phyloP scores from a whole-genome alignment of 2,329 filamentous ascomycete species.

The Hypoxylon sp. region DNA sequence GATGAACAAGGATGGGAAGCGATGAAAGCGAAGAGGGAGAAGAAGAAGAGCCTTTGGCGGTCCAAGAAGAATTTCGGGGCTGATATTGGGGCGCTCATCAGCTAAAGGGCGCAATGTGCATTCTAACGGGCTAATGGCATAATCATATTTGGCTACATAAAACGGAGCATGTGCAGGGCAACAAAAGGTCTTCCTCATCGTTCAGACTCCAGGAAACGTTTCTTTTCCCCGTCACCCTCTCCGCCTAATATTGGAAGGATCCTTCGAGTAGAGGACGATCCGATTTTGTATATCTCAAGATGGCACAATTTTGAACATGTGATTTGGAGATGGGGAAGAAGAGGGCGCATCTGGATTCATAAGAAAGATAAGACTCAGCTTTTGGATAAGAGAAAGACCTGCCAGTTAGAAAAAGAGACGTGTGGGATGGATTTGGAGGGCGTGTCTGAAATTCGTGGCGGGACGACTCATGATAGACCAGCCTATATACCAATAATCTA shows the following conservation, averaged over 20 bases:
- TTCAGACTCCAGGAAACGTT: constrained; percentile 10
- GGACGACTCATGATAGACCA: constrained; percentile 51
- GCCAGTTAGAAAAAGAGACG: constrained; percentile 39
- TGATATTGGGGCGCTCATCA: constrained; percentile 66
- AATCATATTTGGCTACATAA: constrained; percentile 47
- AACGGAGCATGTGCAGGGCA: no score
- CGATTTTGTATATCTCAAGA: constrained; percentile 41
- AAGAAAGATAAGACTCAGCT: constrained; percentile 36
- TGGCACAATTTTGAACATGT: constrained; percentile 23
- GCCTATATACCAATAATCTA: constrained; percentile 54
- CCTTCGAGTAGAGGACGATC: constrained; percentile 14
- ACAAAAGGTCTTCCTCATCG: constrained; percentile 20
- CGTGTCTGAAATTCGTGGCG: constrained; percentile 39
- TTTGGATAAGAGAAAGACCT: constrained; percentile 42
- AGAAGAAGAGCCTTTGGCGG: constrained; percentile 77
- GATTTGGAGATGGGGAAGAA: constrained; percentile 30
- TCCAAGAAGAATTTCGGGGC: constrained; percentile 69
- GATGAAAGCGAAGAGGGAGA: constrained; percentile 77
- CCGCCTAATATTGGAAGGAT: constrained; percentile 23
- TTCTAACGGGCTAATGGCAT: constrained; percentile 41
- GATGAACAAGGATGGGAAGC: constrained; percentile 79
- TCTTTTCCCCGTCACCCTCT: constrained; percentile 14
- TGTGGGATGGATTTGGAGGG: constrained; percentile 29
- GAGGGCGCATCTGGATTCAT: constrained; percentile 34
- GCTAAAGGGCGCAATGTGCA: constrained; percentile 50